Evolutionary conservation across 345 rosid species (phyloP).

Genomic region (Hibiscus tridactylites): DNA sequence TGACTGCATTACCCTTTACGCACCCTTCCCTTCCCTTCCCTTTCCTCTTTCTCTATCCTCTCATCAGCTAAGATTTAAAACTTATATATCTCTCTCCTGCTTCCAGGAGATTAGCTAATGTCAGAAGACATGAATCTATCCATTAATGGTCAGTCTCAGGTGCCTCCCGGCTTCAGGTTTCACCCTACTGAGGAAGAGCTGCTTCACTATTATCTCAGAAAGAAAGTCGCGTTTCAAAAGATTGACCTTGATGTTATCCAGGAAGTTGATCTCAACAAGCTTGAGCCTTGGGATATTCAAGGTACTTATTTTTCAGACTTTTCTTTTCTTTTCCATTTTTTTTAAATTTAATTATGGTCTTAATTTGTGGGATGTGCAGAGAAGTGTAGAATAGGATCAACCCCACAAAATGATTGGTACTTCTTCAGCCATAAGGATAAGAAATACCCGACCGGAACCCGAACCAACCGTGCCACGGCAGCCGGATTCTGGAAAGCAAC

Average conservation of each 20-base stretch:
- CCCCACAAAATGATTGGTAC: constrained; percentile 97
- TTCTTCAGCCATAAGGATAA: constrained; percentile 98
- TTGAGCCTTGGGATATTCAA: constrained; percentile 99
- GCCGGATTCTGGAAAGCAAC: constrained; percentile 99
- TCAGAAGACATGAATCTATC: constrained; percentile 62
- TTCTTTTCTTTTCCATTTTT: not conserved
- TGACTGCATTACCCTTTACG: constrained; percentile 53
- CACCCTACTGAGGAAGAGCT: constrained; percentile 98
- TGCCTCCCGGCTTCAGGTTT: constrained; percentile 98
- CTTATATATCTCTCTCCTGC: not conserved
- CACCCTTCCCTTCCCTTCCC: constrained; percentile 14
- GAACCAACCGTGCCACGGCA: constrained; percentile 89
- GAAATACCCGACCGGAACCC: constrained; percentile 91
- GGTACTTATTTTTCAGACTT: constrained; percentile 25
- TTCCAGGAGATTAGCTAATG: constrained; percentile 16
- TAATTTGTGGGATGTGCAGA: constrained; percentile 33
- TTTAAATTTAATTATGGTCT: not conserved
- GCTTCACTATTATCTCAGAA: constrained; percentile 83
- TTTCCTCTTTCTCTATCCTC: not conserved
- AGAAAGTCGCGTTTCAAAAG: constrained; percentile 75
- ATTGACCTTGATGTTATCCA: constrained; percentile 95
- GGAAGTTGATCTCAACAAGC: constrained; percentile 98
- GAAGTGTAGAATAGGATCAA: constrained; percentile 82
- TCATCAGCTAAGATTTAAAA: not conserved
- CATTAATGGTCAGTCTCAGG: constrained; percentile 86